Evolutionary conservation across 1,284 basidiomycete species (phyloP).

Genomic region (Irpex rosettiformis): DNA sequence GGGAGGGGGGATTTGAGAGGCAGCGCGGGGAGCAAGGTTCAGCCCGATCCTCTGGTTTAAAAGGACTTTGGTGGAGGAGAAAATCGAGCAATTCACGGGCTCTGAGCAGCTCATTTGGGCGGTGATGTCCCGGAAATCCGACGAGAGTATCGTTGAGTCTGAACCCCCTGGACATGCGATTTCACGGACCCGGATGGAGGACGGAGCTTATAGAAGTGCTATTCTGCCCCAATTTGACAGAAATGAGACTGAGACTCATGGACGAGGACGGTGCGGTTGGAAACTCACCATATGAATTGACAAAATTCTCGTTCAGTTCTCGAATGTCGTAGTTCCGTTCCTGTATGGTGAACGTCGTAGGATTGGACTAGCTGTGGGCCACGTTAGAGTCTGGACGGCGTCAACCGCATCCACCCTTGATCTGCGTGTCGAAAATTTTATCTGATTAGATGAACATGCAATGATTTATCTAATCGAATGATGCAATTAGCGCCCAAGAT

Average conservation of each 20-base stretch:
- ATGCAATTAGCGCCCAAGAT: neutral
- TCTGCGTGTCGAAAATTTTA: slow-evolving; percentile 8
- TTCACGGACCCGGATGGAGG: neutral
- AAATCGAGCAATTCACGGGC: neutral
- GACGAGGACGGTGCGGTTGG: neutral
- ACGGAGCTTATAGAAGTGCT: neutral
- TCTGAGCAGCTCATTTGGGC: neutral
- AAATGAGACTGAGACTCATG: neutral
- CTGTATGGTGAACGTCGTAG: neutral
- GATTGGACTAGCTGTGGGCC: neutral
- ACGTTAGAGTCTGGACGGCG: neutral
- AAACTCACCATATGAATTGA: neutral
- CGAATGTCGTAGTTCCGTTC: neutral
- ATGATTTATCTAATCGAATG: slow-evolving; percentile 36
- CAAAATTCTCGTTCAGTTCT: neutral
- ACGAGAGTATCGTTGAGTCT: neutral
- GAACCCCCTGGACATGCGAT: neutral
- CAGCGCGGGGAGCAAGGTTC: neutral
- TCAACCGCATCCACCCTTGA: slow-evolving; percentile 6
- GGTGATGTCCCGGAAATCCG: neutral
- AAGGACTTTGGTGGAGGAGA: neutral
- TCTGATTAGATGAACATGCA: slow-evolving; percentile 29
- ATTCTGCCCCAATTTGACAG: neutral
- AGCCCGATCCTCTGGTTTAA: neutral
- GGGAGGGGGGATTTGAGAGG: too few relatives aligned